Percentiles rank a stretch among this genome's conserved stretches.
phyloP scores from a whole-genome alignment of 73 alveolate species.

The Paramecium sexaurelia region DNA sequence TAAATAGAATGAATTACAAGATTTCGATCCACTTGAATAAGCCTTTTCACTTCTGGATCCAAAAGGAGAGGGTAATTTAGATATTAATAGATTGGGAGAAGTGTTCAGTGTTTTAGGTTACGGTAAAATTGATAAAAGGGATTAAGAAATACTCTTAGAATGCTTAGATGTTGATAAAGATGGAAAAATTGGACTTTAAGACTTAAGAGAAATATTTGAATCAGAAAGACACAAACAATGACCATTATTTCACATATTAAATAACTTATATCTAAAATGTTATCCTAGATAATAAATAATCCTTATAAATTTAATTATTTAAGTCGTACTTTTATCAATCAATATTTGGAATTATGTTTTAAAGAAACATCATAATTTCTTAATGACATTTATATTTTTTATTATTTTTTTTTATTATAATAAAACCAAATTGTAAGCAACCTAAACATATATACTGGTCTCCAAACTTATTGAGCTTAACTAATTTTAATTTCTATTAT shows the following conservation, averaged over 20 bases:
- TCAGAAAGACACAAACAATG: conserved; percentile 41
- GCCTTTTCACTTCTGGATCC: conserved; percentile 65
- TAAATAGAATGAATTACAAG: conserved; percentile 60
- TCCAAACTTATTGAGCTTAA: neutral
- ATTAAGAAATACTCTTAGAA: conserved; percentile 55
- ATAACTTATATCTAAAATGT: neutral
- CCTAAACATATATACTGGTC: neutral
- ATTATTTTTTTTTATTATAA: neutral
- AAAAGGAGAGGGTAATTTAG: conserved; percentile 50
- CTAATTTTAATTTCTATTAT: too few relatives aligned
- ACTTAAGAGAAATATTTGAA: conserved; percentile 66
- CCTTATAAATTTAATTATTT: neutral
- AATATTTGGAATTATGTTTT: conserved; percentile 4
- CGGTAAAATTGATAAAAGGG: conserved; percentile 59
- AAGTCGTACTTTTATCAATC: neutral
- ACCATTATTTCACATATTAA: neutral
- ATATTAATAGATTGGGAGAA: conserved; percentile 61
- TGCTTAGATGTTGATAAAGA: conserved; percentile 64
- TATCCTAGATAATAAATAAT: neutral
- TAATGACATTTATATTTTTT: neutral
- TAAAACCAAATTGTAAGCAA: neutral
- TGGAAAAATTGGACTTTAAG: conserved; percentile 65
- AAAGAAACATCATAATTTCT: neutral
- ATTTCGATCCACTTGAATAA: conserved; percentile 66
- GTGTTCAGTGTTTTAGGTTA: conserved; percentile 63